Base-by-base conservation (phyloP, 2,329 filamentous ascomycete species). In the Fusarium albidum region DNA sequence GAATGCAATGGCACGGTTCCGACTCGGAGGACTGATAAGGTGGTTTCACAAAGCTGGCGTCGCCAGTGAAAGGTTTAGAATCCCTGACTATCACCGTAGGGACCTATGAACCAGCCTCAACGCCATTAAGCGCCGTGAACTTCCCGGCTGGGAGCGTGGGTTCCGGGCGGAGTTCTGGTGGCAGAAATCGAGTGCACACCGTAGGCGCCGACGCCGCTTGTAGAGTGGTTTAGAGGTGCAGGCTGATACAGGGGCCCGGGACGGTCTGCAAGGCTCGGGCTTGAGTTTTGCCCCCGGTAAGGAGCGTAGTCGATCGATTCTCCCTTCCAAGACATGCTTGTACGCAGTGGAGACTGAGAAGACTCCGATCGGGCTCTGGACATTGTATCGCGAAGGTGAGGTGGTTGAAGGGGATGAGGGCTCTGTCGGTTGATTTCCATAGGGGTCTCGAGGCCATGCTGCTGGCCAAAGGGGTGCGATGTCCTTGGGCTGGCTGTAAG, bases 291-390 rank as follows among this genome's bases (percentile, higher is more conserved):
- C 13, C 71, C 73, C 39, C 79, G 75, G 63, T 83, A 85, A 10
- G 75, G 77, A 10, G 75, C 77, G 66, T 85, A 87, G 63, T 85
- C 82, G 50, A 86, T 78, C 2, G 80, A 74, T 55, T 84, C 82
- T 12, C 82, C 81, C 68, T 86, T 86, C 84, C 84, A 87, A 11
- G 83, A 82, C 81, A 86, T 83, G 65, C 80, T 83, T 9, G 83
- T 78, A 29, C 83, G 76, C 38, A 87, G 71, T 3, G 84, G 82
- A 12, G 83, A 86, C 53, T 86, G 82, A 12, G 85, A 68, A 10
- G 77, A 82, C 41, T 86, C 83, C 3, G 83, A 81, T 56, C 84
- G 77, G 10, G 83, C 80, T 50, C 83, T 77, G 6, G 78, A 77
- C 72, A 85, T 78, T 3, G 82, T 79, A 45, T 86, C 84, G 33